A percentile compares a stretch with the other conserved stretches of the same genome.
Evolutionary conservation across 1,139 yeast species (phyloP).

Genomic region (Nakaseomyces kungkrabaensis): DNA sequence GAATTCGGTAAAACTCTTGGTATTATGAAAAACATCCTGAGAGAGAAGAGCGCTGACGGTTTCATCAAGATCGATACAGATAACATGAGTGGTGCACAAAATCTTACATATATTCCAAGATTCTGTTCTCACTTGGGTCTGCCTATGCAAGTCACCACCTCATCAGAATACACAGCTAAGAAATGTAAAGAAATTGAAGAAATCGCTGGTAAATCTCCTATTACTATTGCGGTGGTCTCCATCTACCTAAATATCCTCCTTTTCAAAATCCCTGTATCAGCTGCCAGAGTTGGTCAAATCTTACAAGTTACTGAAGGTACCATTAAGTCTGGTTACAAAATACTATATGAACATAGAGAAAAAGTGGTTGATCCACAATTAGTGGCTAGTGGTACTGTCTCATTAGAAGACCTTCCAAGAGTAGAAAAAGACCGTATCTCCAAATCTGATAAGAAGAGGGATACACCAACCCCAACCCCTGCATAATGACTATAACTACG

Average conservation of each 20-base stretch:
- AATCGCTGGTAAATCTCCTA: constrained; percentile 93
- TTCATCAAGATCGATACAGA: constrained; percentile 37
- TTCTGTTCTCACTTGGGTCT: constrained; percentile 93
- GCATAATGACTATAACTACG: not conserved
- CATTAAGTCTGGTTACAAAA: constrained; percentile 83
- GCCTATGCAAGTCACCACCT: constrained; percentile 74
- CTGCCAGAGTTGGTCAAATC: constrained; percentile 78
- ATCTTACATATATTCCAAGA: constrained; percentile 90
- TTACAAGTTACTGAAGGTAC: constrained; percentile 99
- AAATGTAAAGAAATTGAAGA: constrained; percentile 87
- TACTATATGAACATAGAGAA: constrained; percentile 63
- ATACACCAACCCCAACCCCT: not conserved
- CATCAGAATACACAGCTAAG: constrained; percentile 88
- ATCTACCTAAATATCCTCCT: constrained; percentile 85
- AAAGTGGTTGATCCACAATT: constrained; percentile 72
- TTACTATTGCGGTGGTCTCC: constrained; percentile 95
- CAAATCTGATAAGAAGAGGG: constrained; percentile 10
- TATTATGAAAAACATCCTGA: constrained; percentile 67
- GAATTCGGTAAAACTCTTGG: constrained; percentile 87
- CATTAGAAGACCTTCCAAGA: constrained; percentile 50
- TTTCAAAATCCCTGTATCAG: constrained; percentile 59
- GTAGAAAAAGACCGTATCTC: constrained; percentile 24
- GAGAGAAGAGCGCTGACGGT: constrained; percentile 45
- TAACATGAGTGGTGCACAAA: constrained; percentile 73
- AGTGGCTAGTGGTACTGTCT: constrained; percentile 62